Evolutionary conservation across 2,329 filamentous ascomycete species (phyloP).

Genomic region (Fusarium sacchari): DNA sequence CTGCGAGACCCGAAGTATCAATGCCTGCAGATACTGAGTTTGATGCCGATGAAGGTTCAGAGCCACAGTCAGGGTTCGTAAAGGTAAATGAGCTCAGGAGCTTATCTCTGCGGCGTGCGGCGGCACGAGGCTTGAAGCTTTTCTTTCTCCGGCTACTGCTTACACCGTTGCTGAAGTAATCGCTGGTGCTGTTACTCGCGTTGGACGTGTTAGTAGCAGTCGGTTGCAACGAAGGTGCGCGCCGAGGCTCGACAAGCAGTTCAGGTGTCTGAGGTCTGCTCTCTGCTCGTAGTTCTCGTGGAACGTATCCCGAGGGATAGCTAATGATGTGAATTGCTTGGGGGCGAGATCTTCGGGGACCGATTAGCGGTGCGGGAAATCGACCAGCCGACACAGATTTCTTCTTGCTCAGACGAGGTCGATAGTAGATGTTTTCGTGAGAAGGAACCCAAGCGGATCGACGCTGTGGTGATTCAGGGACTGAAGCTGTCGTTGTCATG

Average conservation of each 20-base stretch:
- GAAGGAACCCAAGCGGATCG: slow-evolving; percentile 42
- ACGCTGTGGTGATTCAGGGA: slow-evolving; percentile 29
- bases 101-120: slow-evolving; percentile 28
- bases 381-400: slow-evolving; percentile 28
- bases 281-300: slow-evolving; percentile 53
- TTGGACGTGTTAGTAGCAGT: slow-evolving; percentile 10
- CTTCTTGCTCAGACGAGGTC: slow-evolving; percentile 41
- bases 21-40: neutral
- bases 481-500: slow-evolving; percentile 35
- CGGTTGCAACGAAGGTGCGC: slow-evolving; percentile 37
- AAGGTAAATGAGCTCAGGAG: slow-evolving; percentile 22
- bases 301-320: slow-evolving; percentile 56
- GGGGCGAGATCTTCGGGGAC: slow-evolving; percentile 51
- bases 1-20: slow-evolving; percentile 18
- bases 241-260: slow-evolving; percentile 18
- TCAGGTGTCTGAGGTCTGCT: slow-evolving; percentile 32
- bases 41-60: slow-evolving; percentile 10
- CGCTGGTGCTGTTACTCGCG: slow-evolving; percentile 4
- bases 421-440: slow-evolving; percentile 43
- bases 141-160: slow-evolving; percentile 41
- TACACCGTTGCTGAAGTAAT: slow-evolving; percentile 5
- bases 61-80: slow-evolving; percentile 11
- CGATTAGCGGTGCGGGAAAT: slow-evolving; percentile 53
- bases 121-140: slow-evolving; percentile 11
- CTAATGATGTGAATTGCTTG: slow-evolving; percentile 57